Evolutionary conservation across 768 basidiomycete genomes (phyloP), one percentile per base, ranked within the genome.

Genomic region (Hirschioporus abietinus): DNA sequence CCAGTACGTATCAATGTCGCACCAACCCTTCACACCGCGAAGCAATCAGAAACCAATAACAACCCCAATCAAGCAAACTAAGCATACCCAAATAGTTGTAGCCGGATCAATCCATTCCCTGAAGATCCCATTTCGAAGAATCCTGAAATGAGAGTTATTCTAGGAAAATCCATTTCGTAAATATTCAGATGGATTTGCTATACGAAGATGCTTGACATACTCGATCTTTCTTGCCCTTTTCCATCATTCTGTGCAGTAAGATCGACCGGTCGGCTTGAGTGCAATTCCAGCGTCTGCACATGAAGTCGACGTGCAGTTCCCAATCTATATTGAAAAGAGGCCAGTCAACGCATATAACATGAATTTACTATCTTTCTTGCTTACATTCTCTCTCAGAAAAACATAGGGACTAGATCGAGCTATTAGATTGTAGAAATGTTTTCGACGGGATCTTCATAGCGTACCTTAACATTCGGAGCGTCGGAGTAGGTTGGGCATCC

Each of bases 1-100:
- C 60, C 60, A 61, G 30, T 61, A 61, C 23, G 30, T 61, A 18
- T 61, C 60, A 61, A 61, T 25, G 30, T 61, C 60, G 30, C 60
- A 61, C 60, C 60, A 61, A 25, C 60, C 60, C 60, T 61, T 30
- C 30, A 30, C 8, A 30, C 8, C 30, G 20, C 20, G 3, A 6
- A 25, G 18, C 1, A 61, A 34, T 61, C 20, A 61, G 23, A 18
- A 34, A 23, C 2, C 42, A 15, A 10, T 10, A 1, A 15, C 30
- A 15, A 61, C 20, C 3, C 3, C 30, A 25, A 15, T 60, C 25
- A 61, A 25, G 9, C 10, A 24, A 8, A 23, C 9, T 61, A 18
- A 34, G 25, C 60, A 8, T 24, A 34, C 60, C 60, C 60, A 61
- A 24, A 61, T 61, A 23, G 60, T 61, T 5, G 60, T 61, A 5